phyloP scores from a whole-genome alignment of 768 basidiomycete genomes.

The Psilocybe tampanensis region DNA sequence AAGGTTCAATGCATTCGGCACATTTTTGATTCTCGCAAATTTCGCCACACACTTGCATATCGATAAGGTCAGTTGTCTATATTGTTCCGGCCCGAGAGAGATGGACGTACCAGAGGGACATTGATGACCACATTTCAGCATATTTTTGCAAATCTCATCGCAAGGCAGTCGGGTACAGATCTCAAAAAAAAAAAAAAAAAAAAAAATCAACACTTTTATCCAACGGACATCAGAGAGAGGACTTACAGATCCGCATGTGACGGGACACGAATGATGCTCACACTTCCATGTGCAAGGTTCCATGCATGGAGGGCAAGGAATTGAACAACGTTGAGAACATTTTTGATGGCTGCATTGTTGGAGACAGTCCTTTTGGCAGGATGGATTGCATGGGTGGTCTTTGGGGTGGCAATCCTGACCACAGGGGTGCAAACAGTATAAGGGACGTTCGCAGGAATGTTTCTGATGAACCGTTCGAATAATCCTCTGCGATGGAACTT shows the following conservation, averaged over 20 bases:
- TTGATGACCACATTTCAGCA: constrained; percentile 57
- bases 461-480: constrained; percentile 35
- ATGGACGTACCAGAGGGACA: constrained; percentile 62
- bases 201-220: neutral
- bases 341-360: constrained; percentile 57
- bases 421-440: constrained; percentile 63
- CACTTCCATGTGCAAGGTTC: constrained; percentile 65
- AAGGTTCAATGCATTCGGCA: constrained; percentile 45
- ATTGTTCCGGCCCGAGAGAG: neutral
- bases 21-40: constrained; percentile 60
- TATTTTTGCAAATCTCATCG: constrained; percentile 50
- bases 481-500: constrained; percentile 9
- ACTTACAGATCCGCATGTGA: constrained; percentile 72
- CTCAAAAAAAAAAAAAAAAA: constrained; percentile 31
- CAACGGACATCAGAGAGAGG: neutral
- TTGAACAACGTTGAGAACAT: constrained; percentile 50
- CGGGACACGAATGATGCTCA: constrained; percentile 53
- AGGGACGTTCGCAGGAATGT: constrained; percentile 44
- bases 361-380: constrained; percentile 50
- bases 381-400: constrained; percentile 47
- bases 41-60: constrained; percentile 65
- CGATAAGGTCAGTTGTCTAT: neutral
- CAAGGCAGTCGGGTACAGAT: constrained; percentile 69
- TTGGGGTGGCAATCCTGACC: constrained; percentile 43
- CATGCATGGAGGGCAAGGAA: constrained; percentile 62